A percentile compares a stretch with the other conserved stretches of the same genome.
Evolutionary conservation across 2,329 filamentous ascomycete genomes (phyloP).

Genomic region (Ophiocordyceps unilateralis): DNA sequence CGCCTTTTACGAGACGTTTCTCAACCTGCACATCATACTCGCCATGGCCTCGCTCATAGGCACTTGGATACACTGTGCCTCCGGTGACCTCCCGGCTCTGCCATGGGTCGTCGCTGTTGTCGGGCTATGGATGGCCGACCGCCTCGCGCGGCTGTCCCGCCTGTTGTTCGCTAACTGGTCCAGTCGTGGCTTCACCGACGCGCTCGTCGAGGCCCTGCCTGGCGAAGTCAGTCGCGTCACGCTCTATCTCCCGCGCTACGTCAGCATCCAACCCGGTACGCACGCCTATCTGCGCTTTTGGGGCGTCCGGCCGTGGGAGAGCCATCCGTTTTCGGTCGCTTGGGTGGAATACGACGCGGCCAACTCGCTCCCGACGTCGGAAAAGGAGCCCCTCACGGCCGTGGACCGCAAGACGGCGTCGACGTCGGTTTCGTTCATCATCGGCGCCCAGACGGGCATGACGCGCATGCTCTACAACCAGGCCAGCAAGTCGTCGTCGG

Average conservation of each 20-base stretch:
- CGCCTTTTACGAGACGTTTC: conserved; percentile 93
- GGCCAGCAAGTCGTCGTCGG: conserved; percentile 36
- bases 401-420: conserved; percentile 23
- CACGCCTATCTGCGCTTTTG: conserved; percentile 61
- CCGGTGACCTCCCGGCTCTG: conserved; percentile 51
- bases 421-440: conserved; percentile 58
- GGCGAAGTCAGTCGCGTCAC: conserved; percentile 56
- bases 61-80: conserved; percentile 62
- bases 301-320: conserved; percentile 50
- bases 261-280: conserved; percentile 50
- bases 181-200: conserved; percentile 39
- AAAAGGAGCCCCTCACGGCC: conserved; percentile 21
- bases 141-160: conserved; percentile 43
- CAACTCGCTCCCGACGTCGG: conserved; percentile 20
- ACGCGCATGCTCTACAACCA: conserved; percentile 65
- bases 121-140: conserved; percentile 61
- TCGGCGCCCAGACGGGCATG: conserved; percentile 76
- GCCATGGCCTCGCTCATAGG: conserved; percentile 50
- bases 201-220: conserved; percentile 48
- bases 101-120: conserved; percentile 61
- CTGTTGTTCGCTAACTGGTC: conserved; percentile 52
- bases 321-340: conserved; percentile 63
- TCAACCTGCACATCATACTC: conserved; percentile 68
- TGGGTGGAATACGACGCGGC: conserved; percentile 45
- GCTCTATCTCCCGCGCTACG: conserved; percentile 48